Conservation (phyloP, 176 grass and related monocot genomes). For the Oryza coarctata region DNA sequence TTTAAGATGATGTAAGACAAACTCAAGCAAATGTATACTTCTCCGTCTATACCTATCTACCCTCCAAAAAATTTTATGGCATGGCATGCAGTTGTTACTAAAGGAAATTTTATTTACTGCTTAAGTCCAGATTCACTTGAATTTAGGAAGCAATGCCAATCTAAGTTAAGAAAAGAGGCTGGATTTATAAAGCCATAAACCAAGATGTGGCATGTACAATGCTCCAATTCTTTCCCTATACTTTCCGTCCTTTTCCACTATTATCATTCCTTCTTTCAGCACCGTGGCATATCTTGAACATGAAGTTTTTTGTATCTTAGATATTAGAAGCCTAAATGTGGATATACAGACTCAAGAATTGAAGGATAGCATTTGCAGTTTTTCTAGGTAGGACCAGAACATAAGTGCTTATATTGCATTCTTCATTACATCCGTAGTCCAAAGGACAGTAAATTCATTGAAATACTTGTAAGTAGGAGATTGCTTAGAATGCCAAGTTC, state of each 20-base stretch:
- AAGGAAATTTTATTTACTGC: background rate
- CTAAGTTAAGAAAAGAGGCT: background rate
- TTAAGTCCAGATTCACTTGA: background rate
- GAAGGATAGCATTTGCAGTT: background rate
- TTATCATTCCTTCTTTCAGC: background rate
- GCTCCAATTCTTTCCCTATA: background rate
- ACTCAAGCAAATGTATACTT: background rate
- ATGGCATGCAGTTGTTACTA: background rate
- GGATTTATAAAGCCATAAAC: background rate
- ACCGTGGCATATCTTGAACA: background rate
- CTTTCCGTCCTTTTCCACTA: background rate
- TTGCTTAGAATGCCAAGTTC: conserved; percentile 6
- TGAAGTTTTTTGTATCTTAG: background rate
- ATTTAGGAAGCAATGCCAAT: conserved; percentile 2
- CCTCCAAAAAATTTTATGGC: background rate
- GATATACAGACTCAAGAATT: conserved; percentile 2
- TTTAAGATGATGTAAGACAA: background rate
- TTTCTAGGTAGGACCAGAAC: background rate
- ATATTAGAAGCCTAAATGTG: conserved; percentile 8
- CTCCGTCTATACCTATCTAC: background rate
- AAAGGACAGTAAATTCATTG: background rate
- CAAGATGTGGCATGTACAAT: background rate
- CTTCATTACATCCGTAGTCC: background rate
- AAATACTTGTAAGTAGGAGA: conserved; percentile 2
- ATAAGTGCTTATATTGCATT: background rate